Percentiles rank a stretch among this genome's conserved stretches.
Evolutionary conservation across 345 rosid genomes (phyloP).

Genomic region (Erysimum cheiranthoides): DNA sequence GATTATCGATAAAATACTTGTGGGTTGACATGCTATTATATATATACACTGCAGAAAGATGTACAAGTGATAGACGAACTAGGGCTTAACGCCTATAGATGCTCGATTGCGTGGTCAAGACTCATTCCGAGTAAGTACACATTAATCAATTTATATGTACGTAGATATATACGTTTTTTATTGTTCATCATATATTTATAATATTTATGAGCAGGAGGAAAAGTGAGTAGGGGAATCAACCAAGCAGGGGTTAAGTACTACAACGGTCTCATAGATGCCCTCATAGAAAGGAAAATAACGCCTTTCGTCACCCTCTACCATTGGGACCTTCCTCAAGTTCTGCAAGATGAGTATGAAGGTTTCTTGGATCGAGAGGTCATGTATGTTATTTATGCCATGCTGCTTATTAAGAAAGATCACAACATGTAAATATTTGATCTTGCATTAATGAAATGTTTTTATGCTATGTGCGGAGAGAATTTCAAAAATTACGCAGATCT

Average conservation of each 20-base stretch:
- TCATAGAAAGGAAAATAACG: slow-evolving; percentile 37
- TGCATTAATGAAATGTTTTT: background rate
- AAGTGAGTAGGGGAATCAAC: slow-evolving; percentile 48
- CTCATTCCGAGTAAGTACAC: slow-evolving; percentile 34
- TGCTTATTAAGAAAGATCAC: background rate
- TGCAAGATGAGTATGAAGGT: slow-evolving; percentile 59
- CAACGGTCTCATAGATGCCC: slow-evolving; percentile 53
- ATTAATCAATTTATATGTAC: background rate
- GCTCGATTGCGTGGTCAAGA: slow-evolving; percentile 46
- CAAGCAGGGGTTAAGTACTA: slow-evolving; percentile 50
- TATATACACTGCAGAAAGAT: slow-evolving; percentile 33
- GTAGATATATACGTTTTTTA: background rate
- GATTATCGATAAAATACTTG: background rate
- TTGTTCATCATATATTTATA: background rate
- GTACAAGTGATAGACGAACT: slow-evolving; percentile 15
- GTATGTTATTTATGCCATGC: slow-evolving; percentile 42
- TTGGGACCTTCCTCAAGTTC: slow-evolving; percentile 59
- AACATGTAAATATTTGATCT: background rate
- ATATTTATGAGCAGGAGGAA: slow-evolving; percentile 44
- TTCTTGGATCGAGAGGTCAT: slow-evolving; percentile 43
- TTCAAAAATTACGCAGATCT: slow-evolving; percentile 50
- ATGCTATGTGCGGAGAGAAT: slow-evolving; percentile 38
- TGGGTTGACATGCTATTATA: background rate
- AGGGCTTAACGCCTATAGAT: slow-evolving; percentile 30
- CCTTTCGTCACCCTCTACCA: slow-evolving; percentile 56